These are phyloP conservation scores for Hypoxylon sp. DNA, from an alignment of 2,329 filamentous ascomycete genomes.

Conservation along the genomic window DNA sequence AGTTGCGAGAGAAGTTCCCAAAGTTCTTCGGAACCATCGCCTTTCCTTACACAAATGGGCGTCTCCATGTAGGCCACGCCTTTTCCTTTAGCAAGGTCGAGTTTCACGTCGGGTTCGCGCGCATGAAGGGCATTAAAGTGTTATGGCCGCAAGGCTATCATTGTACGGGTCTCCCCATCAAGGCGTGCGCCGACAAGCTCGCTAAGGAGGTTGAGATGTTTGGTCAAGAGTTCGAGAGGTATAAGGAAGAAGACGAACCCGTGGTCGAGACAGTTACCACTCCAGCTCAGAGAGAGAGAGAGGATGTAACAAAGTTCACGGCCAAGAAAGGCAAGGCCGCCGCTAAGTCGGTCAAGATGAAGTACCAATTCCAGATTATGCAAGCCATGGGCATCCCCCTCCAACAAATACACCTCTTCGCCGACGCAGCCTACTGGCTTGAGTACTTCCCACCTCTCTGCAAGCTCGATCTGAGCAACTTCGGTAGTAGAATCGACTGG, in stretches of 20 bases:
- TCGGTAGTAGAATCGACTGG: conserved; percentile 94
- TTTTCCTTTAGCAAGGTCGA: conserved; percentile 96
- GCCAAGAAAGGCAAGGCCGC: conserved; percentile 94
- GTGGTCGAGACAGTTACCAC: conserved; percentile 62
- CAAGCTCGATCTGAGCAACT: conserved; percentile 82
- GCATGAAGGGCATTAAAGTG: conserved; percentile 90
- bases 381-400: conserved; percentile 87
- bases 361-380: conserved; percentile 95
- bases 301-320: conserved; percentile 91
- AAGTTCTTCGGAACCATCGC: conserved; percentile 85
- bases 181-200: conserved; percentile 96
- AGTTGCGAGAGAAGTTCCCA: conserved; percentile 84
- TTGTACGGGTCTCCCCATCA: conserved; percentile 98
- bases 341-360: conserved; percentile 90
- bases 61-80: conserved; percentile 89
- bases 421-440: conserved; percentile 93
- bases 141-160: conserved; percentile 96
- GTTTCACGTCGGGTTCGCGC: conserved; percentile 86
- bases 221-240: conserved; percentile 86
- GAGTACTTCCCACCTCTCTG: conserved; percentile 90
- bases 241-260: conserved; percentile 72
- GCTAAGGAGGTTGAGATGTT: conserved; percentile 91
- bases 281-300: conserved; percentile 76
- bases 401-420: conserved; percentile 93
- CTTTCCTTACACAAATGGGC: conserved; percentile 77